Percentiles rank a stretch among this genome's conserved stretches.
phyloP scores from a whole-genome alignment of 1,284 basidiomycete species.

The Trichosporon inkin region DNA sequence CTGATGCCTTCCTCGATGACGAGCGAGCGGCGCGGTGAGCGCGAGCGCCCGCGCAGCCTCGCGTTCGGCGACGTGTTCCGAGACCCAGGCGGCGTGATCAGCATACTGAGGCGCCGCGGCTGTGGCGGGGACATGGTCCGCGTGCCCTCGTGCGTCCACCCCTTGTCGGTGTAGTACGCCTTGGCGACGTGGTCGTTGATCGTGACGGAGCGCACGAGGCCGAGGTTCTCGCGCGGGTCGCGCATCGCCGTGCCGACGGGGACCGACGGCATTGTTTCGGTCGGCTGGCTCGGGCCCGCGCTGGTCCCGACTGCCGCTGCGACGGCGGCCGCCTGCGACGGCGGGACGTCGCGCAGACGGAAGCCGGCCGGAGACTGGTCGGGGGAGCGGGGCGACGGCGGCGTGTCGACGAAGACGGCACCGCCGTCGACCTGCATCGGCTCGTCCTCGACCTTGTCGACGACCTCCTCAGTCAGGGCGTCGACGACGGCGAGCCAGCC shows the following conservation, averaged over 20 bases:
- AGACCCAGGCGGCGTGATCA: slow-evolving; percentile 42
- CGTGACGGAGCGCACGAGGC: slow-evolving; percentile 12
- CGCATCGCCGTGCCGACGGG: slow-evolving; percentile 5
- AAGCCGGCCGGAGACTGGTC: neutral
- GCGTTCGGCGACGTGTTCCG: slow-evolving; percentile 33
- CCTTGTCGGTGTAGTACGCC: slow-evolving; percentile 9
- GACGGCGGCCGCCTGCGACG: neutral
- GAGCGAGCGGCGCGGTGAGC: slow-evolving; percentile 23
- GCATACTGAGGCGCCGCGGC: slow-evolving; percentile 28
- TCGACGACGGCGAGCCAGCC: slow-evolving; percentile 51
- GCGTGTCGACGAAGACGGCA: neutral
- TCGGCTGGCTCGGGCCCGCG: slow-evolving; percentile 1
- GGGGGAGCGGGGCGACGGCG: neutral
- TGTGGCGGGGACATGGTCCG: slow-evolving; percentile 26
- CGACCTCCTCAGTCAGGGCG: slow-evolving; percentile 47
- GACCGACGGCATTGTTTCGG: neutral
- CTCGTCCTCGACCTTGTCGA: slow-evolving; percentile 20
- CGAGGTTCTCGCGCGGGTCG: slow-evolving; percentile 1
- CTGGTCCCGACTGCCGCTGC: neutral
- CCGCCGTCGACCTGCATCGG: neutral
- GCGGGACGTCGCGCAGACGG: neutral
- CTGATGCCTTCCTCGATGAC: slow-evolving; percentile 38
- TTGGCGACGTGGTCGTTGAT: slow-evolving; percentile 16
- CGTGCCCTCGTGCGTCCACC: slow-evolving; percentile 3
- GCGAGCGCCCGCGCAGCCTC: slow-evolving; percentile 23